Conservation (phyloP, 192 early-diverging fungal species). For the Linderina pennispora region DNA sequence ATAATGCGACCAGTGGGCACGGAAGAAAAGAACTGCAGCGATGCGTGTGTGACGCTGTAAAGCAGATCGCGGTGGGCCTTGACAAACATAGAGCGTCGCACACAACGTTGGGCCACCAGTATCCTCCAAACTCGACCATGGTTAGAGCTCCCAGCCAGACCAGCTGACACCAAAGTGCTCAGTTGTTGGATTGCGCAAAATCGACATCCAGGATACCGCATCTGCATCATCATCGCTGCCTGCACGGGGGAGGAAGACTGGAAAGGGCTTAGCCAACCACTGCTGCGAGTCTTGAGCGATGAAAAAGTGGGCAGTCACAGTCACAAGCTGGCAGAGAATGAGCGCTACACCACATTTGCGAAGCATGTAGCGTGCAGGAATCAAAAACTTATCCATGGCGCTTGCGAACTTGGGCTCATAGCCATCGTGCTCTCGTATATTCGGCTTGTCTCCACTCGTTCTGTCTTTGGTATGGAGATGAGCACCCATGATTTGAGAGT, state of each 20-base stretch:
- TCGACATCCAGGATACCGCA: too few relatives aligned
- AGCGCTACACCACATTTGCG: conserved; percentile 16
- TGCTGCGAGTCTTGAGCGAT: conserved; percentile 10
- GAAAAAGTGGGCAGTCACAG: conserved; percentile 18
- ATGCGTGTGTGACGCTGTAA: conserved; percentile 1
- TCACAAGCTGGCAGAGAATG: too few relatives aligned
- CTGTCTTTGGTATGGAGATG: too few relatives aligned
- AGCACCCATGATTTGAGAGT: too few relatives aligned
- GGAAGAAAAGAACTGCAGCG: conserved; percentile 55
- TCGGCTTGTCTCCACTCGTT: too few relatives aligned
- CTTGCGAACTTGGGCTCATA: not conserved
- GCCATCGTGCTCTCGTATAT: too few relatives aligned
- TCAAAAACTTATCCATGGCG: not conserved
- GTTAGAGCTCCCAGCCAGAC: conserved; percentile 25
- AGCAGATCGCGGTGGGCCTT: conserved; percentile 29
- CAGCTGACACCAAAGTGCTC: conserved; percentile 9
- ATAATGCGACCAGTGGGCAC: conserved; percentile 61
- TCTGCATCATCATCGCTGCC: too few relatives aligned
- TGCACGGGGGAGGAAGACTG: not conserved
- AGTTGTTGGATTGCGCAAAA: not conserved
- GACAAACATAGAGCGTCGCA: conserved; percentile 31
- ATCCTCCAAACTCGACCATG: conserved; percentile 6
- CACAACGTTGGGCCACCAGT: conserved; percentile 22
- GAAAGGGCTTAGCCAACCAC: conserved; percentile 26
- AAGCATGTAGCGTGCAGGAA: conserved; percentile 21